Percentiles rank a stretch among this genome's conserved stretches.
These are phyloP conservation scores for Suillus fuscotomentosus DNA, from an alignment of 768 basidiomycete species.

Conservation along the genomic window DNA sequence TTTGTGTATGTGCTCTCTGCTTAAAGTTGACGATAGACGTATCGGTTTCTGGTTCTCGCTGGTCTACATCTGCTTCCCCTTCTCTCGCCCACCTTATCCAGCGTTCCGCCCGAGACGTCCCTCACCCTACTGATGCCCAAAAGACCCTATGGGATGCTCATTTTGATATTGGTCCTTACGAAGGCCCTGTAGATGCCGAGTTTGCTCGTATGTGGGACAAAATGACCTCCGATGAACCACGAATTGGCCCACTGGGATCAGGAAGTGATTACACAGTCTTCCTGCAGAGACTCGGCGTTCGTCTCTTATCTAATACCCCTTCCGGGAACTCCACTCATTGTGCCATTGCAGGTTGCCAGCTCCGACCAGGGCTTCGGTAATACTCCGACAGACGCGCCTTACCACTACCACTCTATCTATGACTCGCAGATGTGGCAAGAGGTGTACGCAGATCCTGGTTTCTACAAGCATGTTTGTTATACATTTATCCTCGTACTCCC, in stretches of 20 bases:
- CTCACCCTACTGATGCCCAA: conserved; percentile 51
- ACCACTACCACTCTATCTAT: conserved; percentile 78
- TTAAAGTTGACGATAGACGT: conserved; percentile 37
- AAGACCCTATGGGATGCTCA: conserved; percentile 61
- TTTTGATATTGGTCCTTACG: conserved; percentile 52
- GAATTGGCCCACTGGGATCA: conserved; percentile 65
- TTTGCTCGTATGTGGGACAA: conserved; percentile 40
- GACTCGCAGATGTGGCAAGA: conserved; percentile 75
- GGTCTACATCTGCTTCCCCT: conserved; percentile 51
- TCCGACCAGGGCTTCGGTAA: conserved; percentile 28
- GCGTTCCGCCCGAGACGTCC: conserved; percentile 49
- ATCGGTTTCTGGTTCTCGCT: conserved; percentile 57
- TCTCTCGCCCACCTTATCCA: conserved; percentile 61
- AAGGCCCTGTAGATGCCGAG: conserved; percentile 40
- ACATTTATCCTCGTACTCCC: background rate
- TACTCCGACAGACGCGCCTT: conserved; percentile 55
- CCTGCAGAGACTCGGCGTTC: conserved; percentile 73
- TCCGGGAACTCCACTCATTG: background rate
- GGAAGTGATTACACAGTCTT: conserved; percentile 94
- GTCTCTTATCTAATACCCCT: conserved; percentile 16
- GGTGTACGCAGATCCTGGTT: conserved; percentile 72
- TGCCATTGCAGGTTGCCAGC: conserved; percentile 31
- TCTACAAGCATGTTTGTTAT: conserved; percentile 51
- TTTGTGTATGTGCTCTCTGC: conserved; percentile 6
- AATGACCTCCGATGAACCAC: conserved; percentile 23